Base-by-base conservation (phyloP, 2,329 filamentous ascomycete genomes). In the Sporothrix luriei region DNA sequence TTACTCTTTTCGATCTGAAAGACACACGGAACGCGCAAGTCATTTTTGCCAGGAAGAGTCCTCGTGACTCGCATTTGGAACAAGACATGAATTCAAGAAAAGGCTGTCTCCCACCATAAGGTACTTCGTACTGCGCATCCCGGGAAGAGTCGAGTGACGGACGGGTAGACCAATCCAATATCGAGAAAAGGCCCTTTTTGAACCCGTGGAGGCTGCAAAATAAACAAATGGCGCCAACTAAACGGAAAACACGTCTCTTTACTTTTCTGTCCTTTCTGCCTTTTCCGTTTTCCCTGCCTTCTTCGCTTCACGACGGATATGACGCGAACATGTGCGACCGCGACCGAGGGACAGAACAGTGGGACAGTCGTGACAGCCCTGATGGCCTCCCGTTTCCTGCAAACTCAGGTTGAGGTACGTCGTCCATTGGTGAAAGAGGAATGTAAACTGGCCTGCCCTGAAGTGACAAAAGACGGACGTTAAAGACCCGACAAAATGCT, bases 401-500 rank as follows among this genome's bases (percentile, higher is more conserved):
- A 29, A 19, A 33, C 52, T 33, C 5, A n/a, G 52, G 26, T 13
- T 13, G 49, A 13, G 52, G 33, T 7, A 19, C 52, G 11, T 19
- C 24, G 21, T 13, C 9, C 13, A 4, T 19, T 40, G 54, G 54
- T 16, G 54, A 38, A 64, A 64, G 43, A 49, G 61, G 61, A 64
- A 64, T 64, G 38, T n/a, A 61, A 61, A 33, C 52, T 29, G 10
- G 29, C n/a, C n/a, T n/a, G 46, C 19, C 43, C 10, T 21, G 48
- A n/a, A 46, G 48, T 24, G n/a, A 67, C 52, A 29, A 26, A 11
- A 38, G 48, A 61, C 40, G 51, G 9, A 69, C 61, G 59, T 57
- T 38, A 54, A 64, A 52, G 68, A 66, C 61, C 52, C 51, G 68
- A 69, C 33, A 55, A 69, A 69, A 66, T 59, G 66, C 61, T 66